Evolutionary conservation across 2,329 filamentous ascomycete genomes (phyloP), one percentile per base, ranked within the genome.

Genomic region (Fusarium goolgardi): DNA sequence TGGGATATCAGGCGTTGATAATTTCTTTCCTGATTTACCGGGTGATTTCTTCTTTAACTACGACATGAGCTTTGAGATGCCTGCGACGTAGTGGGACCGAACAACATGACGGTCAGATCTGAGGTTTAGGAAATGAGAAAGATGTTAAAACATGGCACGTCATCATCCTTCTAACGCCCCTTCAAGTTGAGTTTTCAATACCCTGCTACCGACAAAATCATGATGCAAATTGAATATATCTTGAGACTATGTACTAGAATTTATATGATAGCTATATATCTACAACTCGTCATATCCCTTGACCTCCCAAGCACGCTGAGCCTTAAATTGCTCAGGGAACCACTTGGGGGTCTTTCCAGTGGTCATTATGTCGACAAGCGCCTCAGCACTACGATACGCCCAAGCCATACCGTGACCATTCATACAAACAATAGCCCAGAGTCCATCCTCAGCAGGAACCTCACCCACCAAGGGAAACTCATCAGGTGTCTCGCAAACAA

Each of bases 31-130:
- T 15, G 72, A 74, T 7, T 53, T 74, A 46, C 67, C 71, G 2
- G 71, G 72, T 0, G 72, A 74, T 31, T 59, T 71, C 40, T 74
- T 74, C 29, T 74, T 74, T 20, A 71, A 74, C 25, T 74, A 74
- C 13, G 72, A 73, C 16, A 74, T 74, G 72, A 74, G 72, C 29
- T 74, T 74, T 60, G 72, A 51, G 11, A 51, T 51, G 47, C 25
- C 23, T 2, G 34, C 47, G 9, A n/a, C 47, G 3, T 16, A 39
- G 9, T 18, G 10, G 11, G 3, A 3, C 7, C 16, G 9, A 18
- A 2, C 10, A 5, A 5, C 2, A 5, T 2, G 0, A 10, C 3
- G 3, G 2, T n/a, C 1, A 13, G 5, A 1, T 11, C 20, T 11
- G 3, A 8, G 12, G 7, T n/a, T 20, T 13, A 5, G 16, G 3